These are phyloP conservation scores for Cylindrodendrum hubeiense DNA, from an alignment of 2,329 filamentous ascomycete species.

Conservation along the genomic window DNA sequence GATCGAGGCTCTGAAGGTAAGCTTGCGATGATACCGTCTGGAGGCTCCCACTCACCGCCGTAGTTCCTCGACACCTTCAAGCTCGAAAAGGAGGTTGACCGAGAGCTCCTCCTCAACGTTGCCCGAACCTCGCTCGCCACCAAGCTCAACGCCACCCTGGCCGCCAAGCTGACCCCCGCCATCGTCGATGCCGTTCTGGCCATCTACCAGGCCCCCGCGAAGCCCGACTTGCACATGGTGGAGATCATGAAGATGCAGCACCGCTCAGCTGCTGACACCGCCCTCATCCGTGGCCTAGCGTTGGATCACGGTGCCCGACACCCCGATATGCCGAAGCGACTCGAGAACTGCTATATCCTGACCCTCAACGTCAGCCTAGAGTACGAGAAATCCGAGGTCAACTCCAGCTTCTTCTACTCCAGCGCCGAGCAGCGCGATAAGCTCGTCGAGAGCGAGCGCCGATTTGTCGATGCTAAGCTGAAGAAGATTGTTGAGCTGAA, in stretches of 20 bases:
- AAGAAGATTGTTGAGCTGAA: slow-evolving; percentile 98
- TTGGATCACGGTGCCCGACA: slow-evolving; percentile 96
- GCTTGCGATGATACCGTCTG: slow-evolving; percentile 14
- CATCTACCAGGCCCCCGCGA: slow-evolving; percentile 89
- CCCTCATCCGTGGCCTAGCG: slow-evolving; percentile 92
- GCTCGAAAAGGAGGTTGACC: slow-evolving; percentile 86
- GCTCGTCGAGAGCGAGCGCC: slow-evolving; percentile 95
- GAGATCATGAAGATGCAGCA: slow-evolving; percentile 99
- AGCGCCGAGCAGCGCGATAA: slow-evolving; percentile 97
- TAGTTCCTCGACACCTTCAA: slow-evolving; percentile 97
- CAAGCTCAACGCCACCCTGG: slow-evolving; percentile 91
- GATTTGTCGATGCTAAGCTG: slow-evolving; percentile 95
- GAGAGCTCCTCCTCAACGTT: slow-evolving; percentile 92
- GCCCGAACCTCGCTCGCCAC: slow-evolving; percentile 95
- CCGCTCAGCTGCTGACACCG: slow-evolving; percentile 93
- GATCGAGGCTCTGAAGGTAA: slow-evolving; percentile 87
- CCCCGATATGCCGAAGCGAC: slow-evolving; percentile 96
- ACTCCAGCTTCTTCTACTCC: slow-evolving; percentile 99
- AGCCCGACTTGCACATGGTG: slow-evolving; percentile 98
- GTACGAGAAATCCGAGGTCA: slow-evolving; percentile 99
- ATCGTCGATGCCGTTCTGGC: slow-evolving; percentile 97
- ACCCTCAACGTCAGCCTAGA: slow-evolving; percentile 97
- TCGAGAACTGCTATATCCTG: slow-evolving; percentile 95
- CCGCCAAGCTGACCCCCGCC: slow-evolving; percentile 90
- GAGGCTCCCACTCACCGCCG: slow-evolving; percentile 21